Conservation (phyloP, 2,329 filamentous ascomycete species). For the Pseudomassariella vexata region DNA sequence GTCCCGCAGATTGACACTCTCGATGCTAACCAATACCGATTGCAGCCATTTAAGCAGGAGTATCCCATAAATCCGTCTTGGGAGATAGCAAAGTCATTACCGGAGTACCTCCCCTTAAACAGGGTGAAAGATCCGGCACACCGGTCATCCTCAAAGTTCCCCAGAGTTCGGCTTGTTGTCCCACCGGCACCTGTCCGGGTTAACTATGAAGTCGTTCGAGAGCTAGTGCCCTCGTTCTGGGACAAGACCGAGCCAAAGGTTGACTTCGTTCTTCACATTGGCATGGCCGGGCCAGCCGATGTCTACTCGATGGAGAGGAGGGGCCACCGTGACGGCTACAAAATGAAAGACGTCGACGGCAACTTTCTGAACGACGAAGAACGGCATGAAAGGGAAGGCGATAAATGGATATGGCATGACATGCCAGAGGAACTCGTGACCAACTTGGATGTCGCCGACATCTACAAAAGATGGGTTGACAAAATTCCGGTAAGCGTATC, state of each 20-base stretch:
- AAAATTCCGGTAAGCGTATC: constrained; percentile 39
- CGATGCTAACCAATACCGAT: constrained; percentile 12
- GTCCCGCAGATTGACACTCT: constrained; percentile 13
- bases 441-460: constrained; percentile 51
- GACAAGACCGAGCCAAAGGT: constrained; percentile 30
- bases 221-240: constrained; percentile 60
- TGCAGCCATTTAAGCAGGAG: constrained; percentile 67
- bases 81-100: constrained; percentile 68
- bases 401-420: constrained; percentile 48
- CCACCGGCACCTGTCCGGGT: constrained; percentile 66
- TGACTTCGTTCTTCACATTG: constrained; percentile 71
- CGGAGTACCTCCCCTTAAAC: constrained; percentile 52
- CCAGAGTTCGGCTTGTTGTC: constrained; percentile 55
- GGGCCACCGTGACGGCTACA: constrained; percentile 68
- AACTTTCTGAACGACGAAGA: constrained; percentile 47
- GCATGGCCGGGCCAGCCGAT: constrained; percentile 63
- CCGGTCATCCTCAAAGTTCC: constrained; percentile 26
- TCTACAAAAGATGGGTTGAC: constrained; percentile 49
- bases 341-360: constrained; percentile 64
- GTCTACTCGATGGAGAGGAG: constrained; percentile 66
- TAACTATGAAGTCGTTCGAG: constrained; percentile 61
- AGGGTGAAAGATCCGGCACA: constrained; percentile 33
- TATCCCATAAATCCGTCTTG: constrained; percentile 74
- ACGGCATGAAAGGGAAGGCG: constrained; percentile 26
- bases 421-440: constrained; percentile 51